Percentiles rank a stretch among this genome's conserved stretches.
phyloP scores from a whole-genome alignment of 2,329 filamentous ascomycete species.

The Botrytis cinerea region DNA sequence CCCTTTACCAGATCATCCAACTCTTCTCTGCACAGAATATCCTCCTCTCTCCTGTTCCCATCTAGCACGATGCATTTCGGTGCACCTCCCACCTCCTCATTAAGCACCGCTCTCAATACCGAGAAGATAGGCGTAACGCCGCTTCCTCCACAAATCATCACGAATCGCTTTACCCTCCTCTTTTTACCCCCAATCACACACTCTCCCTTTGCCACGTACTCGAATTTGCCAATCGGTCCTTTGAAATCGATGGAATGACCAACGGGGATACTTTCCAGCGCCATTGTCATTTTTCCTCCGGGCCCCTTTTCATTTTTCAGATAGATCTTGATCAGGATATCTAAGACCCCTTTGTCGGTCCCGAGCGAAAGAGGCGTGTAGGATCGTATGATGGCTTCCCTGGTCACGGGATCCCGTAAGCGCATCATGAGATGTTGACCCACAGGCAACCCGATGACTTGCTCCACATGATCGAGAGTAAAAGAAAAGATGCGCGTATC shows the following conservation, averaged over 20 bases:
- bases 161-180: slow-evolving; percentile 64
- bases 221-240: slow-evolving; percentile 83
- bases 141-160: slow-evolving; percentile 88
- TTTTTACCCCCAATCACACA: slow-evolving; percentile 61
- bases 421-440: slow-evolving; percentile 89
- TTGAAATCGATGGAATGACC: slow-evolving; percentile 81
- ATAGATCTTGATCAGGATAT: slow-evolving; percentile 84
- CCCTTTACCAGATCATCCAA: slow-evolving; percentile 62
- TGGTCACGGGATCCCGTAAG: slow-evolving; percentile 68
- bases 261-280: slow-evolving; percentile 70
- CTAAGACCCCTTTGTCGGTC: slow-evolving; percentile 61
- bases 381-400: slow-evolving; percentile 75
- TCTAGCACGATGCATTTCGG: slow-evolving; percentile 74
- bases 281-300: slow-evolving; percentile 81
- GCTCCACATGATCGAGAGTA: slow-evolving; percentile 68
- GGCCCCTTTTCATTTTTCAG: slow-evolving; percentile 55
- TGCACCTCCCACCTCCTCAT: slow-evolving; percentile 56
- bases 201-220: slow-evolving; percentile 68
- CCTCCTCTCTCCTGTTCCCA: slow-evolving; percentile 74
- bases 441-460: slow-evolving; percentile 73
- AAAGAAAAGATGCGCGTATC: slow-evolving; percentile 85
- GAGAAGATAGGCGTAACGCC: slow-evolving; percentile 92
- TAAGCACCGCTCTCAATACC: slow-evolving; percentile 73
- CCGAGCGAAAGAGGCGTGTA: slow-evolving; percentile 82
- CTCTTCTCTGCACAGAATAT: slow-evolving; percentile 78